phyloP scores from a whole-genome alignment of 495 filamentous ascomycete genomes.

The Penicillium coffeae region DNA sequence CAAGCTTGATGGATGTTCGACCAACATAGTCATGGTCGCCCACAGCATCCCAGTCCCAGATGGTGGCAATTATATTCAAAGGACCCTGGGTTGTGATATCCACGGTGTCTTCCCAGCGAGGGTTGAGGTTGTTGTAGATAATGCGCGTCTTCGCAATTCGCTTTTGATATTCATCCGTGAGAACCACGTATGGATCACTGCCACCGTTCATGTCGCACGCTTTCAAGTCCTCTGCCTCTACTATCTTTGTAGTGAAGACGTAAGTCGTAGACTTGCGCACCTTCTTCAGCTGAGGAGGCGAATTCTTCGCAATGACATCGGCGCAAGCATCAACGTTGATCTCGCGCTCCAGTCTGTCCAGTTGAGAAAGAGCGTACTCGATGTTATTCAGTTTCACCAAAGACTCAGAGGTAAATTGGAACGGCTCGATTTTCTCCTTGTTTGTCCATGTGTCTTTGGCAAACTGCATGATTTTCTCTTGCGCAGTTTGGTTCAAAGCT shows the following conservation, averaged over 20 bases:
- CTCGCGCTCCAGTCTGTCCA: constrained; percentile 83
- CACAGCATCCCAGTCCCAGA: constrained; percentile 98
- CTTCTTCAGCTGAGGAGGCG: constrained; percentile 53
- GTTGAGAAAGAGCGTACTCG: constrained; percentile 83
- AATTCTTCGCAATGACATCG: constrained; percentile 66
- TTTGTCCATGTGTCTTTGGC: constrained; percentile 94
- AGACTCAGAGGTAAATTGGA: constrained; percentile 96
- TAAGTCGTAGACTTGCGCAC: constrained; percentile 70
- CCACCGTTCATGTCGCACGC: constrained; percentile 92
- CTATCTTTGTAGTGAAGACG: constrained; percentile 98
- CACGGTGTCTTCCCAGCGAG: constrained; percentile 94
- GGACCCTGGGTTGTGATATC: constrained; percentile 92
- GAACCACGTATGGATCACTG: constrained; percentile 96
- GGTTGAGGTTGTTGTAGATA: constrained; percentile 86
- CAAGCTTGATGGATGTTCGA: constrained; percentile 88
- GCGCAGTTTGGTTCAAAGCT: constrained; percentile 70
- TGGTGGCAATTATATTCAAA: constrained; percentile 90
- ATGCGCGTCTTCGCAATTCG: constrained; percentile 93
- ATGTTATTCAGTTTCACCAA: constrained; percentile 98
- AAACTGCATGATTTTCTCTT: constrained; percentile 85
- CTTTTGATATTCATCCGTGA: constrained; percentile 97
- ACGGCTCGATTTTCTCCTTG: constrained; percentile 93
- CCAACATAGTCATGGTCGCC: constrained; percentile 98
- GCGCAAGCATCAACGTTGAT: constrained; percentile 94
- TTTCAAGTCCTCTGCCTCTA: constrained; percentile 97